Evolutionary conservation across 1,139 yeast genomes (phyloP).

Genomic region (Suhomyces anneliseae): DNA sequence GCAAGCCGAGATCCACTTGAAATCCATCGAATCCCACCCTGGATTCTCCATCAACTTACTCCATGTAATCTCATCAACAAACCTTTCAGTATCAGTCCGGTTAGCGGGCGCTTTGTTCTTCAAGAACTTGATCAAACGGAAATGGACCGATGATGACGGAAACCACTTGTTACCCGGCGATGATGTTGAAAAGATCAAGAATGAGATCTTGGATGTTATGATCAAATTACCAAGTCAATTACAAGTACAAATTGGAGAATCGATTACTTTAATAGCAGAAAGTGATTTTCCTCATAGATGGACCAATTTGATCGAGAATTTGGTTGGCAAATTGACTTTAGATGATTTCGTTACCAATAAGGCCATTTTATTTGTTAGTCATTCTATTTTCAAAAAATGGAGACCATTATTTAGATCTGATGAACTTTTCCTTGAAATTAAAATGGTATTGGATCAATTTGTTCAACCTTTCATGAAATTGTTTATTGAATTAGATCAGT

Average conservation of each 20-base stretch:
- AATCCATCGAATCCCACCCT: slow-evolving; percentile 58
- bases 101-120: slow-evolving; percentile 90
- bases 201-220: slow-evolving; percentile 81
- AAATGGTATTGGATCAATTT: slow-evolving; percentile 82
- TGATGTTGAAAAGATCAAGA: slow-evolving; percentile 70
- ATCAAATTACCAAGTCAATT: slow-evolving; percentile 69
- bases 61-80: slow-evolving; percentile 71
- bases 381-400: slow-evolving; percentile 96
- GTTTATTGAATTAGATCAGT: slow-evolving; percentile 63
- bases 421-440: slow-evolving; percentile 83
- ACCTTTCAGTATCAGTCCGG: slow-evolving; percentile 57
- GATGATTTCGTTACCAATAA: slow-evolving; percentile 74
- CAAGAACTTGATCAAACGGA: slow-evolving; percentile 80
- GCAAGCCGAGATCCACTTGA: slow-evolving; percentile 59
- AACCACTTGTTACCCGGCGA: slow-evolving; percentile 58
- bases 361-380: slow-evolving; percentile 89
- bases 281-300: slow-evolving; percentile 93
- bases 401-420: slow-evolving; percentile 91
- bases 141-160: slow-evolving; percentile 92
- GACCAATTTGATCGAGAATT: slow-evolving; percentile 74
- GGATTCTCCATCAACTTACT: slow-evolving; percentile 78
- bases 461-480: slow-evolving; percentile 75
- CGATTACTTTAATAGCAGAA: slow-evolving; percentile 90
- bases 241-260: slow-evolving; percentile 91
- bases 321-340: slow-evolving; percentile 62